Evolutionary conservation across 495 filamentous ascomycete genomes (phyloP).

Genomic region (Tuber umbilicatum): DNA sequence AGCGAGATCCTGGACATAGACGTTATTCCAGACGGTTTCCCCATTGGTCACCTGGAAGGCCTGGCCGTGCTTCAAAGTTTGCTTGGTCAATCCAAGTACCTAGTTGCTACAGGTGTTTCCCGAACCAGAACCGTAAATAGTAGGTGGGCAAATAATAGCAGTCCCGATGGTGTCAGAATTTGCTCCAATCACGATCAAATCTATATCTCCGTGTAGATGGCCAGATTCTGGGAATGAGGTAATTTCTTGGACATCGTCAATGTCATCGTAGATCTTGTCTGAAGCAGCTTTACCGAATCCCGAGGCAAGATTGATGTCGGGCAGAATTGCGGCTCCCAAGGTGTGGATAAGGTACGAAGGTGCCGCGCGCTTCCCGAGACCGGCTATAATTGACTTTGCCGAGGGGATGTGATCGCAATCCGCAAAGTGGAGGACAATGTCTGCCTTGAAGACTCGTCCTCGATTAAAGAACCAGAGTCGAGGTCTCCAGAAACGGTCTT

Average conservation of each 20-base stretch:
- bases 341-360: conserved; percentile 52
- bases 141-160: conserved; percentile 69
- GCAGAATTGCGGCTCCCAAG: conserved; percentile 56
- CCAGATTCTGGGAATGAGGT: conserved; percentile 53
- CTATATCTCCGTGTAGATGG: conserved; percentile 54
- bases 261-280: conserved; percentile 56
- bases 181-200: conserved; percentile 53
- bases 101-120: conserved; percentile 63
- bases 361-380: conserved; percentile 40
- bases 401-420: conserved; percentile 52
- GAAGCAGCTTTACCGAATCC: conserved; percentile 49
- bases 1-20: conserved; percentile 67
- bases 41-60: conserved; percentile 60
- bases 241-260: conserved; percentile 49
- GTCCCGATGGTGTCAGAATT: conserved; percentile 47
- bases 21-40: conserved; percentile 63
- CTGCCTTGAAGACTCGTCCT: conserved; percentile 51
- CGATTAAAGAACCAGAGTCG: conserved; percentile 50
- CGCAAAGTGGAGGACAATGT: conserved; percentile 55
- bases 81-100: conserved; percentile 53
- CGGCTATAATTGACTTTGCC: conserved; percentile 49
- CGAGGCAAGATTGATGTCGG: conserved; percentile 23
- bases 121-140: conserved; percentile 69
- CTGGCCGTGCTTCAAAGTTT: conserved; percentile 56
- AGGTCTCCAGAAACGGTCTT: conserved; percentile 52